phyloP scores from a whole-genome alignment of 495 filamentous ascomycete species.

The Hypoxylon crocopeplum region DNA sequence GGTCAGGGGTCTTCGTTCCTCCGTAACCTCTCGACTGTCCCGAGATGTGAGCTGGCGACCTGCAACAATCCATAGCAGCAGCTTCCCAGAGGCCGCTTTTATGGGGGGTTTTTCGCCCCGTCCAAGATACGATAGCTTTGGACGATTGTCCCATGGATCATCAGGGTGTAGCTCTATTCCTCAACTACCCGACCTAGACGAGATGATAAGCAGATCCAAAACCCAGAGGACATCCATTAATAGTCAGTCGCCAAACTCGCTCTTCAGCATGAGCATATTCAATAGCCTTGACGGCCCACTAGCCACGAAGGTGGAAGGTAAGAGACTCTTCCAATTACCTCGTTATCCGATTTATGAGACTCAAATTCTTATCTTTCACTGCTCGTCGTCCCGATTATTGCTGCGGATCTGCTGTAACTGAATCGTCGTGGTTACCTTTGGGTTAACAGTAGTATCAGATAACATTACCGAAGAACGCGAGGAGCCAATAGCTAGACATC shows the following conservation, averaged over 20 bases:
- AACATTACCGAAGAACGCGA: background rate
- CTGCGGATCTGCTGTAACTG: no score
- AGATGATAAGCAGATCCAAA: conserved; percentile 10
- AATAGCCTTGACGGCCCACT: conserved; percentile 6
- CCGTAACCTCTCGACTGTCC: conserved; percentile 9
- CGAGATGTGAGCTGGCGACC: conserved; percentile 8
- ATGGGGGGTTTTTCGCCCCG: background rate
- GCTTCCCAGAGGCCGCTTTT: background rate
- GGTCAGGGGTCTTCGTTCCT: conserved; percentile 22
- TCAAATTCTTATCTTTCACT: no score
- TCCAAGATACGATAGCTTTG: conserved; percentile 15
- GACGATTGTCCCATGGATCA: conserved; percentile 7
- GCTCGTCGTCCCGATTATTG: no score
- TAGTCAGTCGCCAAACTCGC: conserved; percentile 7
- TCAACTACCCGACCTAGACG: conserved; percentile 26
- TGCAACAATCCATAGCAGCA: conserved; percentile 4
- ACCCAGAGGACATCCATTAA: background rate
- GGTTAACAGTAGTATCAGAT: conserved; percentile 3
- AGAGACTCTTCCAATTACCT: background rate
- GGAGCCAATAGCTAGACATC: background rate
- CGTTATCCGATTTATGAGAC: background rate
- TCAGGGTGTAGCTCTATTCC: conserved; percentile 14
- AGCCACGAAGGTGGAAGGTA: conserved; percentile 5
- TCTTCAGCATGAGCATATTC: conserved; percentile 26
- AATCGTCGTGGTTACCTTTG: background rate